Conservation (phyloP, 345 rosid genomes). For the Rhodamnia rubescens region DNA sequence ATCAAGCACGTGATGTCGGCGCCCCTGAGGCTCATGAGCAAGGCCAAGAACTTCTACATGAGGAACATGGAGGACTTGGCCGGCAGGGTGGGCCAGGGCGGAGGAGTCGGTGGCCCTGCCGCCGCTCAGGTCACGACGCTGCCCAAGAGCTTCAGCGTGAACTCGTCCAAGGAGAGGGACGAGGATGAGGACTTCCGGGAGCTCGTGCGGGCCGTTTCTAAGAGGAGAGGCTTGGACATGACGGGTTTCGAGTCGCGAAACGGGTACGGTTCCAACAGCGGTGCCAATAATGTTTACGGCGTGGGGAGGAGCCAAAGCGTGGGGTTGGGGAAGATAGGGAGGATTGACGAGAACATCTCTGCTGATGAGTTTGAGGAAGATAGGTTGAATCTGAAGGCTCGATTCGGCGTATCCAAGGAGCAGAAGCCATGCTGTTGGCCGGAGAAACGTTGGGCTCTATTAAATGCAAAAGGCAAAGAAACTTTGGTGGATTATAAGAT, state of each 20-base stretch:
- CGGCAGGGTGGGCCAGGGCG: conserved; percentile 3
- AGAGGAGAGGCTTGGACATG: conserved; percentile 1
- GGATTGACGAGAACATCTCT: conserved; percentile 31
- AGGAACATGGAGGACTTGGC: conserved; percentile 15
- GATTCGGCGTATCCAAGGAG: conserved; percentile 6
- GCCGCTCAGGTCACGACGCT: not conserved
- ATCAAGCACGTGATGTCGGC: conserved; percentile 2
- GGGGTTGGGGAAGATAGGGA: conserved; percentile 39
- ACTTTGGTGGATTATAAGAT: not conserved
- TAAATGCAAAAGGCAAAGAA: not conserved
- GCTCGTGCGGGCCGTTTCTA: conserved; percentile 4
- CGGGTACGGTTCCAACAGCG: not conserved
- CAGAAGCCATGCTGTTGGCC: conserved; percentile 12
- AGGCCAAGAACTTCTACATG: conserved; percentile 22
- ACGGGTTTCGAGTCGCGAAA: not conserved
- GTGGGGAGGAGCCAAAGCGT: conserved; percentile 31
- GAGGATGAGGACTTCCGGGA: conserved; percentile 6
- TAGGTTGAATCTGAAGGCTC: not conserved
- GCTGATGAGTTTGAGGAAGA: conserved; percentile 30
- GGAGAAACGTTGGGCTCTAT: not conserved
- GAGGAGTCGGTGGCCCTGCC: conserved; percentile 1
- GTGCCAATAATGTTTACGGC: not conserved
- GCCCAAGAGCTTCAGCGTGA: conserved; percentile 20
- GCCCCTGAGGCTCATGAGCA: conserved; percentile 20
- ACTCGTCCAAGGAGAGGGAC: conserved; percentile 1